Evolutionary conservation across 176 grass and related monocot genomes (phyloP).

Genomic region (Chrysopogon serrulatus): DNA sequence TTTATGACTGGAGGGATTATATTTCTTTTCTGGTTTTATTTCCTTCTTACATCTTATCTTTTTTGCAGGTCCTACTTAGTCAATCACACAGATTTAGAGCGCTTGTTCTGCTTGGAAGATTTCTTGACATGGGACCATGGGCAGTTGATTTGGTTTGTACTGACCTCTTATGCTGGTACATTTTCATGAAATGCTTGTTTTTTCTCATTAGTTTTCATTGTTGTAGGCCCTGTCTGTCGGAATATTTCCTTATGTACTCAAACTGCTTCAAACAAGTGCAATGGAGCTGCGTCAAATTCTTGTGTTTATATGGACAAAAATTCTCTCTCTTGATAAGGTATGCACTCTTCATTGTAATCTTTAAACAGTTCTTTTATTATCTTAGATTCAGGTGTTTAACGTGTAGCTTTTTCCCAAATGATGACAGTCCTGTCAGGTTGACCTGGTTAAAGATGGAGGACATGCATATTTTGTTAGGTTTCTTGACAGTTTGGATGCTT

Average conservation of each 20-base stretch:
- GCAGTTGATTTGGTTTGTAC: constrained; percentile 88
- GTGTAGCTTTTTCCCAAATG: neutral
- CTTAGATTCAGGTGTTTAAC: constrained; percentile 12
- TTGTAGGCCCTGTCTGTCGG: constrained; percentile 90
- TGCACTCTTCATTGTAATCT: neutral
- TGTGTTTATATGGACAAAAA: constrained; percentile 99
- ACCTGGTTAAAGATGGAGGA: constrained; percentile 96
- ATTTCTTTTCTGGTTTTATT: constrained; percentile 3
- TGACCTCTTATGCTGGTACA: constrained; percentile 4
- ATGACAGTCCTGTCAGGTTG: constrained; percentile 94
- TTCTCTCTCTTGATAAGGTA: constrained; percentile 98
- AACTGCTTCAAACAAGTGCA: constrained; percentile 94
- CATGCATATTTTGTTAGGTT: constrained; percentile 94
- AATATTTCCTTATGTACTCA: constrained; percentile 96
- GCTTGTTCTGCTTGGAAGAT: constrained; percentile 96
- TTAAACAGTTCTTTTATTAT: neutral
- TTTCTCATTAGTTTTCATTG: constrained; percentile 14
- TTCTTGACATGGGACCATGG: constrained; percentile 99
- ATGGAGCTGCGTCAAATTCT: constrained; percentile 93
- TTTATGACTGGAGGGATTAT: neutral
- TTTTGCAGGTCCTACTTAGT: constrained; percentile 84
- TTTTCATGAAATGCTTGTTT: constrained; percentile 2
- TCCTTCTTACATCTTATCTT: neutral
- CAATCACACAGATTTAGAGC: constrained; percentile 97
- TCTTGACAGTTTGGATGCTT: constrained; percentile 91